Evolutionary conservation across 1,139 yeast species (phyloP), one percentile per base, ranked within the genome.

Genomic region (Williopsis jadinii): DNA sequence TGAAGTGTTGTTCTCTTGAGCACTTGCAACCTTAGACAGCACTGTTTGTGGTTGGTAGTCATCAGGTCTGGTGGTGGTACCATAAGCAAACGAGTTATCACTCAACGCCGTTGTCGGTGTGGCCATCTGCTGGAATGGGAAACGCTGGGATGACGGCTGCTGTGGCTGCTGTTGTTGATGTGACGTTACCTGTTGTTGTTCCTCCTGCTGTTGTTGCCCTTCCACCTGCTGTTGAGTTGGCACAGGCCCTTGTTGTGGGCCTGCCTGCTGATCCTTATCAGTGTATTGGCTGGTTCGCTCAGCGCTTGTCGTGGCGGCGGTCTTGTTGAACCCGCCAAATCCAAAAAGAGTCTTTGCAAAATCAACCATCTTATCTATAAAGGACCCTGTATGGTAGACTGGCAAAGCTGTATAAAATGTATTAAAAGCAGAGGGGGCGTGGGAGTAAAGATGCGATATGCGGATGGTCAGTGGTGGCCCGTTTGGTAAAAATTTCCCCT

Each of bases 31-130:
- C 40, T 56, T 63, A 6, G 61, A 55, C 28, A 62, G 45, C 10
- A 58, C 61, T 33, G 60, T 58, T 42, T 61, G 65, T n/a, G 66
- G 61, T 32, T 52, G 54, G 28, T 41, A 55, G 37, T 52, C 51
- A 35, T 54, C 50, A 5, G 62, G 56, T 34, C 84, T 78, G 28
- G 77, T 68, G 9, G 86, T 80, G 9, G 87, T 80, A 1, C 88
- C 90, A 59, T 80, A 75, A 3, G 77, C 90, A 59, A 78, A 71
- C 2, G 84, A 73, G 44, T 72, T 72, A 48, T 73, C 73, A 36
- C 80, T 70, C 11, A 81, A 62, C 0, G 88, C 87, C 3, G 85
- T 81, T 3, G 90, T 80, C 14, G 90, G 88, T 10, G 73, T 63
- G 9, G 72, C 57, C 2, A 66, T 60, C 19, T 64, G 68, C 27